Conservation (phyloP, 768 basidiomycete species). For the Boletus speciosus region DNA sequence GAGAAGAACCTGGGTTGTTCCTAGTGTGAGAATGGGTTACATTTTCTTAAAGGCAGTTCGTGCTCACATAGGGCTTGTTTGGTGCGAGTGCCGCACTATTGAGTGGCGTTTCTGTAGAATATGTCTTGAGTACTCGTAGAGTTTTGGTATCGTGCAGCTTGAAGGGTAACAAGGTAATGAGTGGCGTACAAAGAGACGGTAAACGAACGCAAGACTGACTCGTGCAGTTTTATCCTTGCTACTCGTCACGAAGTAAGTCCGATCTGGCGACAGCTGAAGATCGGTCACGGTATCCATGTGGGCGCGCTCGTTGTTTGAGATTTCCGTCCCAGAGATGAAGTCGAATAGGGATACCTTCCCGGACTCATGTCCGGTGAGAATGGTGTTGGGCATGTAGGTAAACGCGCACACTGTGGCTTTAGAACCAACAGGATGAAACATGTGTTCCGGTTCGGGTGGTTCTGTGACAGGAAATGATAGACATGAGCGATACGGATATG, state of each 20-base stretch:
- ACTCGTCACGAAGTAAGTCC: conserved; percentile 93
- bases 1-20: conserved; percentile 60
- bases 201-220: conserved; percentile 41
- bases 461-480: conserved; percentile 43
- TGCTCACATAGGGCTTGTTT: conserved; percentile 72
- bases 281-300: conserved; percentile 89
- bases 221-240: conserved; percentile 96
- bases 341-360: conserved; percentile 94
- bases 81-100: conserved; percentile 91
- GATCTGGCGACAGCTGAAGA: conserved; percentile 84
- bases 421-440: conserved; percentile 87
- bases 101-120: conserved; percentile 86
- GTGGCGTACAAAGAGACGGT: background rate
- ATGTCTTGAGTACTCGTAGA: conserved; percentile 90
- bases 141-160: conserved; percentile 83
- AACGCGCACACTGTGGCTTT: conserved; percentile 98
- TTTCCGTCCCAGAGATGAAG: conserved; percentile 80
- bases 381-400: conserved; percentile 67
- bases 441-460: conserved; percentile 63
- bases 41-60: background rate
- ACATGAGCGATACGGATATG: background rate
- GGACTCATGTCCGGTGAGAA: conserved; percentile 95
- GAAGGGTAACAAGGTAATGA: conserved; percentile 30
- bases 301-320: conserved; percentile 79
- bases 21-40: background rate